phyloP scores from a whole-genome alignment of 805 yeast genomes.

The Spathaspora boniae region DNA sequence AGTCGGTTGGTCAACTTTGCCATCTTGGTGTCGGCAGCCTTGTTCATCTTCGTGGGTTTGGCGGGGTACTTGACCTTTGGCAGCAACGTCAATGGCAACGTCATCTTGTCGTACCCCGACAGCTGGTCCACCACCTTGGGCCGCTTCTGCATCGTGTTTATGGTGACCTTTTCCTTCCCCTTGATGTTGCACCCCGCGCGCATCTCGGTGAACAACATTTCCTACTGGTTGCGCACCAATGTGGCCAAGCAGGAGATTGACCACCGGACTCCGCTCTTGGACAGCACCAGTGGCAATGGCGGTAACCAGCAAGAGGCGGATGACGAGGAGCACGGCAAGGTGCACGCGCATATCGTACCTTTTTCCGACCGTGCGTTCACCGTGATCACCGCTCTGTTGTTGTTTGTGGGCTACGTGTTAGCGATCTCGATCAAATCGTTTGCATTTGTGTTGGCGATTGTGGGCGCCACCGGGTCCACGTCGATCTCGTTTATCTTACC shows the following conservation, averaged over 20 bases:
- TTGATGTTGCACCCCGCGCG: conserved; percentile 89
- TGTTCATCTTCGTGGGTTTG: conserved; percentile 73
- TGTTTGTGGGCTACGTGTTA: conserved; percentile 54
- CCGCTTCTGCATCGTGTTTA: conserved; percentile 70
- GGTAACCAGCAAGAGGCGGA: conserved; percentile 2
- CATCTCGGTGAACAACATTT: conserved; percentile 71
- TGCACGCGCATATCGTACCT: conserved; percentile 23
- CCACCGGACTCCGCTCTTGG: conserved; percentile 2
- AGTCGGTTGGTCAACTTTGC: conserved; percentile 45
- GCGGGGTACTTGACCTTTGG: conserved; percentile 89
- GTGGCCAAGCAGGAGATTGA: conserved; percentile 8
- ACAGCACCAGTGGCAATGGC: too few relatives aligned
- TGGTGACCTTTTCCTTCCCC: conserved; percentile 84
- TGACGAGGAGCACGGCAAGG: conserved; percentile 2
- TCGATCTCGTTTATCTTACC: conserved; percentile 88
- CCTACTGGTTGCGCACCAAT: conserved; percentile 41
- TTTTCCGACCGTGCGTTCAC: conserved; percentile 23
- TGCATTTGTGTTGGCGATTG: conserved; percentile 79
- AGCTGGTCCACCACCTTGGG: conserved; percentile 71
- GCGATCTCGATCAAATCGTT: conserved; percentile 70
- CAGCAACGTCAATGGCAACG: conserved; percentile 70
- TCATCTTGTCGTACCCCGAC: conserved; percentile 72
- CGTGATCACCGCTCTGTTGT: conserved; percentile 26
- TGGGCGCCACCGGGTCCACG: conserved; percentile 92
- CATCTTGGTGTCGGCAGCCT: conserved; percentile 53